Percentiles rank a stretch among this genome's conserved stretches.
These are phyloP conservation scores for Penicillium fuscoglaucum DNA, from an alignment of 2,329 filamentous ascomycete genomes.

Conservation along the genomic window DNA sequence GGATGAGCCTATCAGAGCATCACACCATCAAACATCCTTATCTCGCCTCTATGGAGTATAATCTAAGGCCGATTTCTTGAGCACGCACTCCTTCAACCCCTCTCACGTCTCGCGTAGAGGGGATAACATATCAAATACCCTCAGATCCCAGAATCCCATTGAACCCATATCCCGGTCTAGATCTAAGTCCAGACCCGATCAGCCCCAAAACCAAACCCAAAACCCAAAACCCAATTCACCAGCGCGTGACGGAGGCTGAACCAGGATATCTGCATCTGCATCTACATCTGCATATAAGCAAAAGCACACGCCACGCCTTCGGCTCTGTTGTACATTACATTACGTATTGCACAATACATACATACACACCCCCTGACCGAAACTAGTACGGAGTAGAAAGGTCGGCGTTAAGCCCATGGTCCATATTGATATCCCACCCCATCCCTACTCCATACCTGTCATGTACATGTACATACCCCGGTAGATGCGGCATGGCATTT, in stretches of 20 bases:
- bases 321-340: background rate
- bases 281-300: background rate
- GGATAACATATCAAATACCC: background rate
- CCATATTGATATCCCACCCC: background rate
- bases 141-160: background rate
- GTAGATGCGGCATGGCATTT: constrained; percentile 1
- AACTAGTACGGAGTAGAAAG: background rate
- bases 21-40: background rate
- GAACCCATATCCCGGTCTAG: no score
- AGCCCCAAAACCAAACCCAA: background rate
- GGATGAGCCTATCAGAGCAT: background rate
- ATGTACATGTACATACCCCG: background rate
- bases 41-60: background rate
- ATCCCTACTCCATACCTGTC: background rate
- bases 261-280: constrained; percentile 1
- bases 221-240: background rate
- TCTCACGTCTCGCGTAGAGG: background rate
- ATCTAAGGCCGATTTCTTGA: no score
- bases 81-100: background rate
- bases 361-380: background rate
- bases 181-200: background rate
- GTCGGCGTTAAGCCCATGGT: background rate
- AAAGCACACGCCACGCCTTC: background rate
- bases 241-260: constrained; percentile 2
- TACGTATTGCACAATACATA: background rate